A percentile compares a stretch with the other conserved stretches of the same genome.
Conservation (phyloP, 2,329 filamentous ascomycete genomes). For the Colletotrichum truncatum region DNA sequence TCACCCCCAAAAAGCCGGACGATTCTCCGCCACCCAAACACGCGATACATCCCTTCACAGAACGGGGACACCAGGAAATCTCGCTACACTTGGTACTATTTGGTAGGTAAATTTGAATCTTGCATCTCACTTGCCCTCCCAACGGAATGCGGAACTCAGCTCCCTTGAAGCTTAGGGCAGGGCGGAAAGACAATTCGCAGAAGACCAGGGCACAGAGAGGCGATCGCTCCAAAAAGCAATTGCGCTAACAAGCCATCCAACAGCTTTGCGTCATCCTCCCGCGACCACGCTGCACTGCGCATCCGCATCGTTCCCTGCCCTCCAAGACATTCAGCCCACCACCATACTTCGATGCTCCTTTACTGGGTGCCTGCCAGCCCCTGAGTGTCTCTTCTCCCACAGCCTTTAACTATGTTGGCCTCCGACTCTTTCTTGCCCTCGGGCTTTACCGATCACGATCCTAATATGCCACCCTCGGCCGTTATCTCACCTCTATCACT, state of each 20-base stretch:
- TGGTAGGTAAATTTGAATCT: neutral
- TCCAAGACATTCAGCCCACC: slow-evolving; percentile 15
- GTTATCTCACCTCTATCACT: slow-evolving; percentile 50
- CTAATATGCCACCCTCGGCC: slow-evolving; percentile 41
- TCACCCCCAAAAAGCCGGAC: slow-evolving; percentile 22
- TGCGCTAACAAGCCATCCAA: slow-evolving; percentile 22
- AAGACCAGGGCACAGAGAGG: slow-evolving; percentile 1
- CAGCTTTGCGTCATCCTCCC: slow-evolving; percentile 27
- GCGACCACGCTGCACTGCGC: slow-evolving; percentile 6
- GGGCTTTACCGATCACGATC: slow-evolving; percentile 45
- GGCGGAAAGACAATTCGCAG: neutral
- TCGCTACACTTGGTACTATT: neutral
- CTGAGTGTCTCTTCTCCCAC: slow-evolving; percentile 1
- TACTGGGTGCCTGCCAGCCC: neutral
- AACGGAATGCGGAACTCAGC: neutral
- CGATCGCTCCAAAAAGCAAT: slow-evolving; percentile 11
- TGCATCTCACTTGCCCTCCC: neutral
- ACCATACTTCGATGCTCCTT: slow-evolving; percentile 16
- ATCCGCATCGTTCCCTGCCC: slow-evolving; percentile 5
- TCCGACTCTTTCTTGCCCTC: slow-evolving; percentile 54
- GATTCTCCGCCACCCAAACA: slow-evolving; percentile 15
- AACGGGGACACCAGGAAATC: neutral
- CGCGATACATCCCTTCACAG: slow-evolving; percentile 4
- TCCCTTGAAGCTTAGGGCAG: neutral
- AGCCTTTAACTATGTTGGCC: slow-evolving; percentile 49